Conservation (phyloP, 305 asterid genomes). For the Stenogyne calaminthoides region DNA sequence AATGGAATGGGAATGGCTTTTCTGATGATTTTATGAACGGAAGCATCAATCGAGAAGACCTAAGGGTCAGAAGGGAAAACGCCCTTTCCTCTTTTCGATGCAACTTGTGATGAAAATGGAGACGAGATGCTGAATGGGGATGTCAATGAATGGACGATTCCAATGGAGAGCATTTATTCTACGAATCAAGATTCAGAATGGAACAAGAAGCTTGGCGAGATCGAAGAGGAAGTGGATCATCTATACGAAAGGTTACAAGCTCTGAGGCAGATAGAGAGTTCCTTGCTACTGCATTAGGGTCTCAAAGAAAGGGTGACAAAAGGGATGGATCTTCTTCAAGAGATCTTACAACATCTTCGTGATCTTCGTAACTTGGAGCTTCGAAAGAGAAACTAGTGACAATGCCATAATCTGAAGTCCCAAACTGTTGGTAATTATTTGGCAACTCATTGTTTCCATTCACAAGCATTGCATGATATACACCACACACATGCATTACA, state of each 20-base stretch:
- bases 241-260: constrained; percentile 90
- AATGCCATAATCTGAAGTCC: constrained; percentile 35
- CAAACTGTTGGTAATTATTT: constrained; percentile 29
- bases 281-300: constrained; percentile 82
- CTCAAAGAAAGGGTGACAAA: constrained; percentile 91
- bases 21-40: constrained; percentile 40
- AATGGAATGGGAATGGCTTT: constrained; percentile 56
- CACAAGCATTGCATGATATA: neutral
- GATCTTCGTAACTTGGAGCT: constrained; percentile 76
- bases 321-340: constrained; percentile 93
- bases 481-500: neutral
- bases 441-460: constrained; percentile 4
- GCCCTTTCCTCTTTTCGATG: constrained; percentile 91
- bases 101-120: constrained; percentile 59
- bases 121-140: too few species aligned
- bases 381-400: constrained; percentile 55
- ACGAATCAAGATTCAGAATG: constrained; percentile 34
- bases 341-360: constrained; percentile 84
- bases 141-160: constrained; percentile 37
- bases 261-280: constrained; percentile 92
- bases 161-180: constrained; percentile 45
- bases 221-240: constrained; percentile 88
- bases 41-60: constrained; percentile 41
- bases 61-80: constrained; percentile 54
- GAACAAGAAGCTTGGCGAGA: constrained; percentile 58